Conservation (phyloP, 345 rosid genomes). For the Arabis alpina region DNA sequence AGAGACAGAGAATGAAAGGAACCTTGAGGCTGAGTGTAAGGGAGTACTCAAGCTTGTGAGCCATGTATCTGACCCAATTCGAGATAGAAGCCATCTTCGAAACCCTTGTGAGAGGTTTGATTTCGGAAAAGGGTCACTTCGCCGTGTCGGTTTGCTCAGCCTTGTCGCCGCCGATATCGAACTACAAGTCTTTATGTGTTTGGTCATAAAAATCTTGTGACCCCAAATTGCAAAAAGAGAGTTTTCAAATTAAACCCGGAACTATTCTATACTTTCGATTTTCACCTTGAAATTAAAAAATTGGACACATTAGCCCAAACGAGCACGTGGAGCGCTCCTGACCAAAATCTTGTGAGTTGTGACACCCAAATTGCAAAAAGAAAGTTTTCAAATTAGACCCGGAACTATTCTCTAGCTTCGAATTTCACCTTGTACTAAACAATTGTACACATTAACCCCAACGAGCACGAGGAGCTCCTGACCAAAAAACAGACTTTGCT, state of each 20-base stretch:
- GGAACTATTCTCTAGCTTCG: not conserved
- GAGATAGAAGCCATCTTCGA: conserved; percentile 64
- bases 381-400: not conserved
- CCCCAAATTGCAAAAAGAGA: not conserved
- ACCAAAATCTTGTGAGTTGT: not conserved
- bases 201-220: conserved; percentile 33
- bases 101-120: conserved; percentile 5
- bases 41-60: conserved; percentile 75
- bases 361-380: not conserved
- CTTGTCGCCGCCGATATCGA: conserved; percentile 40
- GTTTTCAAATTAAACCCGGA: not conserved
- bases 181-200: conserved; percentile 15
- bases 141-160: conserved; percentile 37
- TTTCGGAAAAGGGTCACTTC: conserved; percentile 12
- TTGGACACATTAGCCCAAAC: conserved; percentile 8
- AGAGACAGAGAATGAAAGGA: conserved; percentile 25
- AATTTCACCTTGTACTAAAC: not conserved
- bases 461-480: not conserved
- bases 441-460: conserved; percentile 12
- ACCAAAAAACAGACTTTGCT: conserved; percentile 11
- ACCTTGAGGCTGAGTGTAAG: conserved; percentile 72
- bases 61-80: conserved; percentile 78
- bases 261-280: not conserved
- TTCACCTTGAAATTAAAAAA: not conserved
- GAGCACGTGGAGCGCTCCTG: not conserved